Base-by-base conservation (phyloP, 2,329 filamentous ascomycete genomes). In the Diaporthe capsici region DNA sequence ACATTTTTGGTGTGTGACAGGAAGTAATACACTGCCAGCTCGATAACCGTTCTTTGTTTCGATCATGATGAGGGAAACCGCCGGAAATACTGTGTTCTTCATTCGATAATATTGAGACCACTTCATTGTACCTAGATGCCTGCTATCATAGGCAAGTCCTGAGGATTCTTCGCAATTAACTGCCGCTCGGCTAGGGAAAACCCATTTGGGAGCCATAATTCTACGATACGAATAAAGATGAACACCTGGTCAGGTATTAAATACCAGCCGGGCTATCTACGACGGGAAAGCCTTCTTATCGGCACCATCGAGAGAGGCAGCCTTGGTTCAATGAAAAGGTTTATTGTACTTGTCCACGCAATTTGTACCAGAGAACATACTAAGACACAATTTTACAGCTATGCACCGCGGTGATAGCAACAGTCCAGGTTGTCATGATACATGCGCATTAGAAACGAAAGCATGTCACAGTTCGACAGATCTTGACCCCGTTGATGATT, bases 391-490 rank as follows among this genome's bases (percentile, higher is more conserved):
- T 10, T n/a, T 13, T 51, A 7, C 44, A 22, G 44, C 44, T 6
- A 25, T 51, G n/a, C 2, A 51, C 10, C 1, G 0, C 4, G 2
- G 10, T 1, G 2, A n/a, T 12, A 37, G 4, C 10, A 34, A 12
- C 10, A 8, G 3, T 58, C 9, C 20, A 37, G 7, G 20, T 34
- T 37, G 9, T 25, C 12, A 25, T 22, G 17, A 12, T 34, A 17
- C 55, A 6, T 12, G n/a, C 49, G 25, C 28, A 22, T 58, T 3
- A 37, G 9, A n/a, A 3, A 9, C 31, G 8, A 20, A 20, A 37
- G 17, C 15, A 37, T 58, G 20, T 13, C 34, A n/a, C 34, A n/a
- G 15, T 20, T n/a, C 20, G 55, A 58, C 31, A 58, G n/a, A 34
- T 20, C 10, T 58, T 5, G 15, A 22, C 8, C 9, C 25, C 28